Evolutionary conservation across 768 basidiomycete species (phyloP), one percentile per base, ranked within the genome.

Genomic region (Lactarius indigo): DNA sequence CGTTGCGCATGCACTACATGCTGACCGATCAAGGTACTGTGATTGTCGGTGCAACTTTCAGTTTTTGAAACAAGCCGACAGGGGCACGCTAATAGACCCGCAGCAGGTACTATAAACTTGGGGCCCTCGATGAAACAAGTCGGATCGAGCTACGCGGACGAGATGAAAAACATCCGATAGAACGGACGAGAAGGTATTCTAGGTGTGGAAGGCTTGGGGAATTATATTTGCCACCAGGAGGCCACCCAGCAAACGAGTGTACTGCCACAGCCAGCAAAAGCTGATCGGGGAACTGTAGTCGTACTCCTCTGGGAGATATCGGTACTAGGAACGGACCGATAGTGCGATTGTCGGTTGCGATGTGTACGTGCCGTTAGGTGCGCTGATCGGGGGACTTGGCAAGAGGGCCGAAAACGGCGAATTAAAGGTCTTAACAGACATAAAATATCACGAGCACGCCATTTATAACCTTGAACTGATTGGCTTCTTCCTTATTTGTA

Each of bases 341-440:
- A 41, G 15, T 26, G 35, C 35, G 44, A 35, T 39, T 47, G 33
- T 35, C 64, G 33, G 33, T 26, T 41, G 57, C 37, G 33, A 56
- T 28, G 37, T 35, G 37, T 31, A n/a, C 50, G 28, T 26, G 55
- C 18, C 28, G 60, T 44, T 42, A 35, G 10, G 15, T 58, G 61
- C 65, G 65, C 50, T 66, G 65, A 66, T 66, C 65, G 65, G 64
- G 56, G n/a, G 23, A 23, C 26, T 26, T 23, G n/a, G 47, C n/a
- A 37, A 56, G n/a, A 31, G 15, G 20, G 9, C 4, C 12, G 6
- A 23, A 37, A 15, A 33, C 31, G 13, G 13, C 17, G 30, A 30
- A 26, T n/a, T 7, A 6, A 10, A 54, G 30, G 13, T 5, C 47
- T 23, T 52, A 26, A 52, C n/a, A 50, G 47, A 4, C 50, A 26